Conservation (phyloP, 306 rosid species). For the Lathyrus sativus region DNA sequence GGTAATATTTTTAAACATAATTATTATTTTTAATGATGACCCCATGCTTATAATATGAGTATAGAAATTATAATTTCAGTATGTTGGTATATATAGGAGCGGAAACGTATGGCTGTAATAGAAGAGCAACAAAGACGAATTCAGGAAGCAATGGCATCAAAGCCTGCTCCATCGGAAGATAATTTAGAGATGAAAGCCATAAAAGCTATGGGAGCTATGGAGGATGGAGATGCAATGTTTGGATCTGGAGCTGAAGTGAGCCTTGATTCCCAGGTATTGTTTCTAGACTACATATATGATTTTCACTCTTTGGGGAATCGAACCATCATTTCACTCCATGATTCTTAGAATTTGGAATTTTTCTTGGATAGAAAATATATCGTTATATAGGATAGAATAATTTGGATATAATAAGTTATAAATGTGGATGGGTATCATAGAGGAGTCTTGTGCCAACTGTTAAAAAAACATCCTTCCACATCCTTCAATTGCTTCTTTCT, state of each 20-base stretch:
- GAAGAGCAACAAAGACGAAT: slow-evolving; percentile 83
- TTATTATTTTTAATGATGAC: slow-evolving; percentile 9
- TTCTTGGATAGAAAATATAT: slow-evolving; percentile 5
- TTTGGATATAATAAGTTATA: not conserved
- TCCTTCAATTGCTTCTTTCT: not conserved
- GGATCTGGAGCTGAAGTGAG: slow-evolving; percentile 91
- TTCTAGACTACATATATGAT: slow-evolving; percentile 8
- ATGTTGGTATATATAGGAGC: slow-evolving; percentile 55
- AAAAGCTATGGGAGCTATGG: slow-evolving; percentile 94
- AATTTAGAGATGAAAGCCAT: slow-evolving; percentile 84
- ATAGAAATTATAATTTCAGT: slow-evolving; percentile 18
- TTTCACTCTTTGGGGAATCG: slow-evolving; percentile 14
- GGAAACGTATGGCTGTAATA: slow-evolving; percentile 65
- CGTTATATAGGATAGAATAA: not conserved
- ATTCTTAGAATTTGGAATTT: slow-evolving; percentile 7
- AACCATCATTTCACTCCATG: slow-evolving; percentile 11
- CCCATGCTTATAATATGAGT: not conserved
- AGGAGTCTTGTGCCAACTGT: not conserved
- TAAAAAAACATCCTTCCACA: not conserved
- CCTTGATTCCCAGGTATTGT: slow-evolving; percentile 84
- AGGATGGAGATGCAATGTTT: slow-evolving; percentile 95
- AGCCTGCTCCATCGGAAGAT: slow-evolving; percentile 82
- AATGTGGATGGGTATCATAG: not conserved
- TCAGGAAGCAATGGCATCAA: slow-evolving; percentile 78
- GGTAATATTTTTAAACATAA: slow-evolving; percentile 34